Evolutionary conservation across 176 grass and related monocot genomes (phyloP).

Genomic region (Avena atlantica): DNA sequence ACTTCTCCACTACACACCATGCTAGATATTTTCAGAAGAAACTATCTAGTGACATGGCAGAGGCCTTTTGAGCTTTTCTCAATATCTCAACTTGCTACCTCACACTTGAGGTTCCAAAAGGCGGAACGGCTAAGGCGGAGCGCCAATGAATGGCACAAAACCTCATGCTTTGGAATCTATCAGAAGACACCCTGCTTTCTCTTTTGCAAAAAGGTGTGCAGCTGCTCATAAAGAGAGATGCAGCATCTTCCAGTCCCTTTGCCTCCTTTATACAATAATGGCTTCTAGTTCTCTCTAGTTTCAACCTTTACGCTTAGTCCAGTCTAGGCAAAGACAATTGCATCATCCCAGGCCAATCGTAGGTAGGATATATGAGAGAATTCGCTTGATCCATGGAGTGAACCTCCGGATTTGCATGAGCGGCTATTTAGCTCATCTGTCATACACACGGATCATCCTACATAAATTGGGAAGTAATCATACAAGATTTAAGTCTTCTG

Average conservation of each 20-base stretch:
- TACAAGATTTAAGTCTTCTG: not conserved
- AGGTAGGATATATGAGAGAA: not conserved
- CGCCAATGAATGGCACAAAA: constrained; percentile 59
- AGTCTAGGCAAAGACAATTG: constrained; percentile 15
- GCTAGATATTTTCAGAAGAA: constrained; percentile 55
- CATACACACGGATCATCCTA: not conserved
- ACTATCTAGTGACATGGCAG: constrained; percentile 61
- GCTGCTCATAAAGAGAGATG: constrained; percentile 31
- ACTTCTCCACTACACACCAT: constrained; percentile 21
- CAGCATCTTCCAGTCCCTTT: constrained; percentile 43
- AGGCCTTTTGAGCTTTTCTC: constrained; percentile 61
- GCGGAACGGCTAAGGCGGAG: constrained; percentile 38
- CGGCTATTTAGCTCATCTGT: not conserved
- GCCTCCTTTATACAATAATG: constrained; percentile 23
- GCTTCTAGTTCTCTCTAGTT: constrained; percentile 40
- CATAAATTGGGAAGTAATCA: not conserved
- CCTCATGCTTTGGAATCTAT: constrained; percentile 56
- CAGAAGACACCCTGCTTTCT: constrained; percentile 31
- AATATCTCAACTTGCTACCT: constrained; percentile 42
- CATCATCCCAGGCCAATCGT: not conserved
- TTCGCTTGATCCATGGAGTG: constrained; percentile 32
- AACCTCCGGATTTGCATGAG: not conserved
- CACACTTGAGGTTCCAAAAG: constrained; percentile 58
- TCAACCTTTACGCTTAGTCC: constrained; percentile 12
- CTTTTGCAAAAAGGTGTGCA: constrained; percentile 49